These are phyloP conservation scores for Nymphaea thermarum DNA, from an alignment of 164 flowering plant species.

Conservation along the genomic window DNA sequence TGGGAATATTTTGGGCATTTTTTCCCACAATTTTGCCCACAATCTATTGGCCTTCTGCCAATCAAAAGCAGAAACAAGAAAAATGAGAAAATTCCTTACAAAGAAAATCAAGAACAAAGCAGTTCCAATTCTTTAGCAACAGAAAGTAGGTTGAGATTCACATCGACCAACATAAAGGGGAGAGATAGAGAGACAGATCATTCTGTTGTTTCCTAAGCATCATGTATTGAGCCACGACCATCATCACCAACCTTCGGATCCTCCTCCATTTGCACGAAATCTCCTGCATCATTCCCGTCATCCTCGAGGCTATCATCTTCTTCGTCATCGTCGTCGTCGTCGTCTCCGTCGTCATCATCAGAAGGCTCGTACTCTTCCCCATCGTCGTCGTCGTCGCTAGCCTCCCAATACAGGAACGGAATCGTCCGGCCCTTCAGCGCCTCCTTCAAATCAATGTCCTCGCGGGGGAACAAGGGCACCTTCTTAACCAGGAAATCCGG, in stretches of 20 bases:
- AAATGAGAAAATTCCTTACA: too few relatives aligned
- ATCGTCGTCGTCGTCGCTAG: not conserved
- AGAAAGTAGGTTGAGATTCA: too few relatives aligned
- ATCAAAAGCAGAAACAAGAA: too few relatives aligned
- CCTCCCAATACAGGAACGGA: not conserved
- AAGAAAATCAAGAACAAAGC: too few relatives aligned
- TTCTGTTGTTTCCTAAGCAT: not conserved
- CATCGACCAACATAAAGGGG: not conserved
- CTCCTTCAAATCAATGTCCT: not conserved
- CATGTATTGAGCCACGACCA: not conserved
- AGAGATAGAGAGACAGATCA: not conserved
- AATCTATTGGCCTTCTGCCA: too few relatives aligned
- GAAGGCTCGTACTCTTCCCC: not conserved
- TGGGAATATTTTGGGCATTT: too few relatives aligned
- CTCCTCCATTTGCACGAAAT: not conserved
- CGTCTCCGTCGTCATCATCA: not conserved
- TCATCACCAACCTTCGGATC: not conserved
- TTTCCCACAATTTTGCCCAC: too few relatives aligned
- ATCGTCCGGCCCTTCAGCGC: not conserved
- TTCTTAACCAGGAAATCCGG: not conserved
- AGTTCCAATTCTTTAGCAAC: too few relatives aligned
- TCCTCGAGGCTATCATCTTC: not conserved
- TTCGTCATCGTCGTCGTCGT: not conserved
- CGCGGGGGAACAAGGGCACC: not conserved
- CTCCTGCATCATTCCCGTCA: not conserved